Evolutionary conservation across 176 grass and related monocot species (phyloP).

Genomic region (Oryza coarctata): DNA sequence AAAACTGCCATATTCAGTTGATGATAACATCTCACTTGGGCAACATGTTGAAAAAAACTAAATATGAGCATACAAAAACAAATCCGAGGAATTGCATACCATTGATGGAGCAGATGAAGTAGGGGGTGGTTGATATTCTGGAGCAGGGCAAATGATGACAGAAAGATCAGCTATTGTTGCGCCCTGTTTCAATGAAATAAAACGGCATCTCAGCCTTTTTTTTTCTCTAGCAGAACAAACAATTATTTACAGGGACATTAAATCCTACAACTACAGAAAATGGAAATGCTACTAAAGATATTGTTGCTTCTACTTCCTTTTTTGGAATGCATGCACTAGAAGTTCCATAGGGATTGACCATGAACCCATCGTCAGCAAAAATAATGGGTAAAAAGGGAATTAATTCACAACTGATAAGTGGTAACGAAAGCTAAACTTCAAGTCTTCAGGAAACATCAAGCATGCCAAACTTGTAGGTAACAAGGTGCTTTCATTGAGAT

Average conservation of each 20-base stretch:
- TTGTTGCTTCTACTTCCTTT: neutral
- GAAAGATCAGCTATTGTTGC: slow-evolving; percentile 91
- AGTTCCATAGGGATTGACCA: neutral
- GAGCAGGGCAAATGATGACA: slow-evolving; percentile 71
- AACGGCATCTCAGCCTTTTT: slow-evolving; percentile 4
- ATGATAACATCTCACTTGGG: neutral
- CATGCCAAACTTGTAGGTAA: neutral
- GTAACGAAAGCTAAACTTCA: neutral
- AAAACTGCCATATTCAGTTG: neutral
- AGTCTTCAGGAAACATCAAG: neutral
- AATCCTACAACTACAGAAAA: neutral
- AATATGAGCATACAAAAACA: neutral
- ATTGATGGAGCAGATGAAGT: slow-evolving; percentile 50
- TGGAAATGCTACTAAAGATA: neutral
- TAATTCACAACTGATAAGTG: slow-evolving; percentile 3
- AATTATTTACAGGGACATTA: neutral
- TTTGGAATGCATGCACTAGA: neutral
- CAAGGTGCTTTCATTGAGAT: neutral
- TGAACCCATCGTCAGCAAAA: slow-evolving; percentile 5
- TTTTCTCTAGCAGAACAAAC: neutral
- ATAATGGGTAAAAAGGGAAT: neutral
- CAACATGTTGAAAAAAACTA: neutral
- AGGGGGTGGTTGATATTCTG: slow-evolving; percentile 67
- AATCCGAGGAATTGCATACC: slow-evolving; percentile 32
- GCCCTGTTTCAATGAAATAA: slow-evolving; percentile 49